Conservation (phyloP, 1,284 basidiomycete species). For the Sporisorium reilianum region DNA sequence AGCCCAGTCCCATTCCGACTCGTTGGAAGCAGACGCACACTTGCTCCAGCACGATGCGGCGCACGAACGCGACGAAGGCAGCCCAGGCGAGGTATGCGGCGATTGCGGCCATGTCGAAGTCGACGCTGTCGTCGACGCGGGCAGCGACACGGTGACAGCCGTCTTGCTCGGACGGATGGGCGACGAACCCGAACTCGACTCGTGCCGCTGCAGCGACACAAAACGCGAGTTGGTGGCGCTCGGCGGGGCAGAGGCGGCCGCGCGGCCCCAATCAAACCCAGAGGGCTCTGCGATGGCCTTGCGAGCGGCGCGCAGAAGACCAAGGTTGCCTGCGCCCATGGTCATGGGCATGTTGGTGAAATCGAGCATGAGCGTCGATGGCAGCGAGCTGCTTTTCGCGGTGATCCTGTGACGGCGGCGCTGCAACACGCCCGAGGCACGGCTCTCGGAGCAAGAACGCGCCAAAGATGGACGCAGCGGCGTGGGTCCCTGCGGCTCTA, state of each 20-base stretch:
- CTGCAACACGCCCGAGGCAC: slow-evolving; percentile 41
- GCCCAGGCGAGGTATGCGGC: neutral
- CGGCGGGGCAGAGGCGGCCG: slow-evolving; percentile 26
- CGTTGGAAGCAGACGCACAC: slow-evolving; percentile 15
- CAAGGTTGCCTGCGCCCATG: slow-evolving; percentile 40
- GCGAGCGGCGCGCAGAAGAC: slow-evolving; percentile 44
- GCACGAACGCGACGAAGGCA: slow-evolving; percentile 18
- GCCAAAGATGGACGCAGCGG: slow-evolving; percentile 28
- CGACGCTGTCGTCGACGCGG: slow-evolving; percentile 23
- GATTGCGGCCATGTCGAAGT: slow-evolving; percentile 26
- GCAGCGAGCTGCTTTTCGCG: slow-evolving; percentile 13
- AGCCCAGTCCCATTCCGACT: slow-evolving; percentile 53
- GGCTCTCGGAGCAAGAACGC: slow-evolving; percentile 45
- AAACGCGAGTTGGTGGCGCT: slow-evolving; percentile 16
- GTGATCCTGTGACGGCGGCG: slow-evolving; percentile 32
- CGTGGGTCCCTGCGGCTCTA: slow-evolving; percentile 18
- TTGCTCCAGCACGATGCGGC: slow-evolving; percentile 18
- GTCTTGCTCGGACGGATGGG: slow-evolving; percentile 1
- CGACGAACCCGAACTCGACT: too few species aligned
- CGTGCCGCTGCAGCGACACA: slow-evolving; percentile 3
- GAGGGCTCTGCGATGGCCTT: slow-evolving; percentile 37
- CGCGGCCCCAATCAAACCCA: slow-evolving; percentile 48
- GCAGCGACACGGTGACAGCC: slow-evolving; percentile 10
- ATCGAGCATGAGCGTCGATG: slow-evolving; percentile 41
- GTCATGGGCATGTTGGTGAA: slow-evolving; percentile 36